Conservation (phyloP, 108 stramenopile genomes). For the Skeletonema marinoi region DNA sequence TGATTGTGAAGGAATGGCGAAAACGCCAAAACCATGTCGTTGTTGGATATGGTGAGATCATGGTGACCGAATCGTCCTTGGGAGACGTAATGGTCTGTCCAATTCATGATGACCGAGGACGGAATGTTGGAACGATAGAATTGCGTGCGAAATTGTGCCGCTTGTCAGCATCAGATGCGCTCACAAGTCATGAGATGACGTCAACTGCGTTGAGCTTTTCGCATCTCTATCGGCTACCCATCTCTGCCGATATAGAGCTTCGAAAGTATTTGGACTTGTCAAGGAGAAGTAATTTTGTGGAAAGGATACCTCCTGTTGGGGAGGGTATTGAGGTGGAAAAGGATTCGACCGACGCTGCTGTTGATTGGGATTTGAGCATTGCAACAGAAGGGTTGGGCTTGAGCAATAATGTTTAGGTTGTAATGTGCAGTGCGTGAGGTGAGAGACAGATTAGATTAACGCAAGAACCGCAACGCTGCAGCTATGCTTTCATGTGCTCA, state of each 20-base stretch:
- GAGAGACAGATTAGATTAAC: no score
- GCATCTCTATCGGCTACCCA: conserved; percentile 41
- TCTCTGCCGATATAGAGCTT: conserved; percentile 1
- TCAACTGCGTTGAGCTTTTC: conserved; percentile 38
- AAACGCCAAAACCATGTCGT: conserved; percentile 25
- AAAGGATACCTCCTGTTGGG: conserved; percentile 12
- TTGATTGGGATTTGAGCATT: background rate
- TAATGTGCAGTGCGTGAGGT: no score
- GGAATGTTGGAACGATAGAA: conserved; percentile 28
- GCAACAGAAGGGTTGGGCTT: background rate
- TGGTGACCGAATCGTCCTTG: conserved; percentile 9
- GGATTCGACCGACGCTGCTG: background rate
- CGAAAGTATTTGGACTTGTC: conserved; percentile 17
- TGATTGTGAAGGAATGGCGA: conserved; percentile 37
- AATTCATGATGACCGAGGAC: conserved; percentile 34
- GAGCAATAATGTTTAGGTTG: background rate
- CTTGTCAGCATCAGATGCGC: conserved; percentile 14
- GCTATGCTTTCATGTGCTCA: no score
- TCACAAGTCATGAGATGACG: conserved; percentile 39
- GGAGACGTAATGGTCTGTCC: conserved; percentile 6
- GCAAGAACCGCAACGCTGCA: no score
- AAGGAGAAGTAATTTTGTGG: conserved; percentile 7
- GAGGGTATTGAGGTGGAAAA: background rate
- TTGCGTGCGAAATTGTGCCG: conserved; percentile 8
- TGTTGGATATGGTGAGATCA: conserved; percentile 17